Evolutionary conservation across 768 basidiomycete species (phyloP).

Genomic region (Suillus alpinus): DNA sequence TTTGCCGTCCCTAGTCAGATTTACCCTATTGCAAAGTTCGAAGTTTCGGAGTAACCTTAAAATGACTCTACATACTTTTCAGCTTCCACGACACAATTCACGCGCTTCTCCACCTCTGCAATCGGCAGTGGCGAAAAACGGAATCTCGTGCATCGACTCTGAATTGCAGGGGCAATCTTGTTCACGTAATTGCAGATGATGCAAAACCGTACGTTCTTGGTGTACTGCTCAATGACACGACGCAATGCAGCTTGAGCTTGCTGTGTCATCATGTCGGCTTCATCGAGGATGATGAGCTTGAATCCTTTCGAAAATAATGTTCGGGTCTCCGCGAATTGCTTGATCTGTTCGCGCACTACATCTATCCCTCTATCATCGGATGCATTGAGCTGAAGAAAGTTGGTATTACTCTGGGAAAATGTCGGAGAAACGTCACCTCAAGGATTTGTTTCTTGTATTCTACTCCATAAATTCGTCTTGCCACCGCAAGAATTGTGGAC

Average conservation of each 20-base stretch:
- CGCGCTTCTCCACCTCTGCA: constrained; percentile 77
- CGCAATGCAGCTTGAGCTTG: constrained; percentile 95
- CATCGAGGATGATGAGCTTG: constrained; percentile 97
- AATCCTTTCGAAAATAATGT: constrained; percentile 90
- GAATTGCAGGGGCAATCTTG: constrained; percentile 97
- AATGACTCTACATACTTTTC: constrained; percentile 62
- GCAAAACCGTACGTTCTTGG: constrained; percentile 97
- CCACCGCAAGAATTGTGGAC: constrained; percentile 93
- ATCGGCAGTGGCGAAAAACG: constrained; percentile 92
- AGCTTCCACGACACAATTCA: constrained; percentile 73
- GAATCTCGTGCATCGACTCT: constrained; percentile 97
- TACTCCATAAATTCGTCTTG: constrained; percentile 87
- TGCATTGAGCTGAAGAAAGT: constrained; percentile 74
- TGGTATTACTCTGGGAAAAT: constrained; percentile 5
- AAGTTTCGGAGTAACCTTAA: background rate
- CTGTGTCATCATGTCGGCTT: constrained; percentile 99
- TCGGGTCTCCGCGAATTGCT: constrained; percentile 95
- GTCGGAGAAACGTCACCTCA: constrained; percentile 51
- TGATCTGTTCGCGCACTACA: constrained; percentile 97
- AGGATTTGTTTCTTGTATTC: constrained; percentile 90
- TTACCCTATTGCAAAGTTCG: constrained; percentile 55
- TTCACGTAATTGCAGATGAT: constrained; percentile 99
- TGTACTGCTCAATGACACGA: constrained; percentile 97
- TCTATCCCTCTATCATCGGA: constrained; percentile 99
- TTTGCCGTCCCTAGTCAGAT: constrained; percentile 82